Base-by-base conservation (phyloP, 352 stramenopile species). In the Globisporangium apiculatum region DNA sequence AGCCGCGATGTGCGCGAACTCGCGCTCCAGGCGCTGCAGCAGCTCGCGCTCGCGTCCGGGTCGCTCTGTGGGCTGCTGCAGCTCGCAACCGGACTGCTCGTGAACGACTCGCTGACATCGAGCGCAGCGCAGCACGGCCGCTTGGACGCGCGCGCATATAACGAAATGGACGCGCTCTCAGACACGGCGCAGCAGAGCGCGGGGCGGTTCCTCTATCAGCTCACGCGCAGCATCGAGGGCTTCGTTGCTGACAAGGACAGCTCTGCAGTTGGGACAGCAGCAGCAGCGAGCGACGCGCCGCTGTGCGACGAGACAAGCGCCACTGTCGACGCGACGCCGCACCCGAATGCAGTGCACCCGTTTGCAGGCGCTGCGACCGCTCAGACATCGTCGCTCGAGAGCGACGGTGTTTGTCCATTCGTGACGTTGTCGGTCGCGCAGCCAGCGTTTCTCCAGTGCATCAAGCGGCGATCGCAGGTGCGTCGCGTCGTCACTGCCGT, bases 1-100 rank as follows among this genome's bases (percentile, higher is more conserved):
- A 64, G 66, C 1, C 47, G 64, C 38, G 63, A 75, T 31, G 64
- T 92, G 7, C 78, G 86, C 38, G 77, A 91, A 53, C 68, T 87
- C 4, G 76, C 83, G 0, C 58, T 92, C 7, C 52, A 79, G 53
- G 79, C 75, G 14, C 63, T 93, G 1, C 68, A 91, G 48, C 75
- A 69, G 18, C 38, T 95, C 31, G 67, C 75, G 17, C 71, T 95
- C 7, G 77, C 81, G 36, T 93, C 80, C 10, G 86, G 86, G 11
- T 95, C 86, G 4, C 66, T 95, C 9, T 94, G 84, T 55, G 80
- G 80, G 6, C 62, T 95, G 7, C 38, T 95, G 17, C 76, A 90
- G 24, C 48, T 95, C 7, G 76, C 79, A n/a, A 76, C 70, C 1
- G 74, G 66, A 3, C 60, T 95, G 7, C 55, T 93, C 15, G 54